Evolutionary conservation across 805 yeast species (phyloP), one percentile per base, ranked within the genome.

Genomic region (Maudiozyma pseudohumilis): DNA sequence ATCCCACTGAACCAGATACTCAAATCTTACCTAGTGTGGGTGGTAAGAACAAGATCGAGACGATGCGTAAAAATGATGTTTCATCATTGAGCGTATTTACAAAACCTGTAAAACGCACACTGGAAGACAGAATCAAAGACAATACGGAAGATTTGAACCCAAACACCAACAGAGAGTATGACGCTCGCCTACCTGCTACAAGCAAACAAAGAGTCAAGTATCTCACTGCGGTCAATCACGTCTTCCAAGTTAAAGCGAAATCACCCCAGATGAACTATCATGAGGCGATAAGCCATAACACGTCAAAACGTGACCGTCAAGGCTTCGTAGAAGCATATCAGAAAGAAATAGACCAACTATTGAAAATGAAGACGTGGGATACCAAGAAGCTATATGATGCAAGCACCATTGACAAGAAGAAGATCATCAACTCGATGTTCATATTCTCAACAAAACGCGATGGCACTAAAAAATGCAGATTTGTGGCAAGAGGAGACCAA

Each of bases 401-500:
- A 5, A 12, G 20, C 4, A 21, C 29, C 17, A 28, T 37, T 3
- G 31, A 29, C 10, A 33, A 25, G 13, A 16, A 25, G 6, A 35
- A 36, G 21, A 29, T 40, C 15, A 32, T 43, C 3, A 40, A 37
- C 35, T 18, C 47, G 1, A 41, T 41, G 43, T 40, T 43, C 26
- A 38, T 41, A 5, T 45, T 47, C 25, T 41, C 43, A 1, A 39
- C 34, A 1, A 45, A 45, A 31, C 18, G 45, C n/a, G 43, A 41
- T 24, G 45, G 44, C 20, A 36, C 38, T 1, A 32, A 40, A 16
- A 47, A 45, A 39, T 35, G 43, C 20, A 24, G 43, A 24, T 39
- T 35, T 12, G 43, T 40, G 3, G 44, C 45, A 7, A 38, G 45
- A 39, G 45, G 43, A n/a, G 44, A 45, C 22, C 33, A 34, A 25